phyloP scores from a whole-genome alignment of 176 grass and related monocot genomes.

The Eremochloa ophiuroides region DNA sequence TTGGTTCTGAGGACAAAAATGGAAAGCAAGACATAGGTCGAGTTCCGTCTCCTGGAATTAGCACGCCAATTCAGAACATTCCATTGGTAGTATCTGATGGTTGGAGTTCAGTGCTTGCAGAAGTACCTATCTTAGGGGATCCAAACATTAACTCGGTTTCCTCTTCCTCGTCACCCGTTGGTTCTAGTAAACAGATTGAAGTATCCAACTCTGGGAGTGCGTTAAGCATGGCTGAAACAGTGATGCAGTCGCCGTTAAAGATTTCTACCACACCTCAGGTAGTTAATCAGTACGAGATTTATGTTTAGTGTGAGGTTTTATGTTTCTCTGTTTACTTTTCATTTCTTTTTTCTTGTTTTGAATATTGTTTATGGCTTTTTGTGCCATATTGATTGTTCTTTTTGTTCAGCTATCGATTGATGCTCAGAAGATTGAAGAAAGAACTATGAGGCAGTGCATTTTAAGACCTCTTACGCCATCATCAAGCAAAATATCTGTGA shows the following conservation, averaged over 20 bases:
- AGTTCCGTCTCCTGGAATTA: slow-evolving; percentile 64
- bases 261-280: slow-evolving; percentile 56
- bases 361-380: neutral
- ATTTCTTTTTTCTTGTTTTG: neutral
- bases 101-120: slow-evolving; percentile 63
- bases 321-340: neutral
- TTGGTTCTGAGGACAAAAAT: slow-evolving; percentile 58
- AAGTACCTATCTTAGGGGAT: slow-evolving; percentile 45
- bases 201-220: slow-evolving; percentile 10
- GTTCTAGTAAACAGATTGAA: slow-evolving; percentile 30
- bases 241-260: slow-evolving; percentile 57
- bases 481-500: slow-evolving; percentile 58
- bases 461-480: slow-evolving; percentile 66
- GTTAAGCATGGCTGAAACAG: slow-evolving; percentile 75
- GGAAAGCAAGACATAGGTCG: slow-evolving; percentile 37
- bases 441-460: slow-evolving; percentile 52
- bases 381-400: neutral
- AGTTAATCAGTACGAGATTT: slow-evolving; percentile 2
- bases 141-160: slow-evolving; percentile 29
- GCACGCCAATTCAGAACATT: slow-evolving; percentile 55
- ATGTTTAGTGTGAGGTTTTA: slow-evolving; percentile 1
- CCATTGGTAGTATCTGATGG: slow-evolving; percentile 28
- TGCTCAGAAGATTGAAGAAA: slow-evolving; percentile 70
- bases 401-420: slow-evolving; percentile 50
- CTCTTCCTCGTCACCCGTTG: slow-evolving; percentile 18